Conservation (phyloP, 495 filamentous ascomycete genomes). For the Penicillium angulare region DNA sequence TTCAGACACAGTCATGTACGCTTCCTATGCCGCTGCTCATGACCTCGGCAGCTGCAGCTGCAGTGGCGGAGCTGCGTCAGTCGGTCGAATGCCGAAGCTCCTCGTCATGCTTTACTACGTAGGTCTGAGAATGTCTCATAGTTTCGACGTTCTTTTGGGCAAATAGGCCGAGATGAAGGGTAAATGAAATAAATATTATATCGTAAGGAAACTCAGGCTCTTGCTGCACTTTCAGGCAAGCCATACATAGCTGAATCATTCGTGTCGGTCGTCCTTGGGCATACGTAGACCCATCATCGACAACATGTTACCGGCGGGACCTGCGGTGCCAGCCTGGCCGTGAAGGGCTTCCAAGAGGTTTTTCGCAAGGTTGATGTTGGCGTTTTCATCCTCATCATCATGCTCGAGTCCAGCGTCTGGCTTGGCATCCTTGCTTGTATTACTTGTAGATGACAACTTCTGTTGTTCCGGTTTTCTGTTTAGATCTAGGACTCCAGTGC, state of each 20-base stretch:
- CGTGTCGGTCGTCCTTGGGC: slow-evolving; percentile 66
- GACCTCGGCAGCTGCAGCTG: too few relatives aligned
- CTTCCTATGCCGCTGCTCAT: too few relatives aligned
- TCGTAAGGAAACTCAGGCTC: too few relatives aligned
- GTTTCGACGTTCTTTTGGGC: neutral
- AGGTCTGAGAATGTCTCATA: neutral
- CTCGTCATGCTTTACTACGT: neutral
- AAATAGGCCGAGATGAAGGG: neutral
- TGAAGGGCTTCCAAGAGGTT: slow-evolving; percentile 93
- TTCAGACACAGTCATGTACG: too few relatives aligned
- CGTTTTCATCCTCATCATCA: slow-evolving; percentile 56
- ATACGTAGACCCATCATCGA: slow-evolving; percentile 78
- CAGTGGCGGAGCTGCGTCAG: neutral
- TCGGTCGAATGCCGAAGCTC: neutral
- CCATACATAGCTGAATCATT: neutral
- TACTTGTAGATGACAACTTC: slow-evolving; percentile 13
- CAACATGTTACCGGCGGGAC: slow-evolving; percentile 82
- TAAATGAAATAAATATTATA: too few relatives aligned
- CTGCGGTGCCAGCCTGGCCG: slow-evolving; percentile 77
- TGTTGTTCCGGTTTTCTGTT: slow-evolving; percentile 41
- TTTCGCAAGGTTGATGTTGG: slow-evolving; percentile 84
- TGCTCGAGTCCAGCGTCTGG: slow-evolving; percentile 13
- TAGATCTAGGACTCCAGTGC: slow-evolving; percentile 70
- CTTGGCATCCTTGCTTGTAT: slow-evolving; percentile 21
- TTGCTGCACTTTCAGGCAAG: too few relatives aligned